These are phyloP conservation scores for Pseudocercospora musae DNA, from an alignment of 2,329 filamentous ascomycete genomes.

Conservation along the genomic window DNA sequence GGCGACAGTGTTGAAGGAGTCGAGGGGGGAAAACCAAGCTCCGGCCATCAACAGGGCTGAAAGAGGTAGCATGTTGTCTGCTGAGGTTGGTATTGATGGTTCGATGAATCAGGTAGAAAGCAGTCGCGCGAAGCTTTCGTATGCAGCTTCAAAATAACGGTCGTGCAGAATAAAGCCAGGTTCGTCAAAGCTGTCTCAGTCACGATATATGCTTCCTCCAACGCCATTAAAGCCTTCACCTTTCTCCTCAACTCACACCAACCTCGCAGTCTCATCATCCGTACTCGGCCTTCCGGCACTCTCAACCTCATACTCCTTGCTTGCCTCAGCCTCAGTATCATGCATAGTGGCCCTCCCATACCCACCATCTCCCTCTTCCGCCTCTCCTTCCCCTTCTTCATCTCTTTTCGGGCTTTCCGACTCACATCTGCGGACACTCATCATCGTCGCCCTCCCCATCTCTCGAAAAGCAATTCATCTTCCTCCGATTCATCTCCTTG, in stretches of 20 bases:
- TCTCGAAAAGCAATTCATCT: neutral
- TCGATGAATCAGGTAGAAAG: too few relatives aligned
- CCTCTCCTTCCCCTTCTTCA: neutral
- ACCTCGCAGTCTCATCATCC: slow-evolving; percentile 2
- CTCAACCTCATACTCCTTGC: neutral
- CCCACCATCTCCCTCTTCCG: neutral
- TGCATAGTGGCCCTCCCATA: neutral
- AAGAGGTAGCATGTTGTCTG: too few relatives aligned
- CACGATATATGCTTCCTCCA: too few relatives aligned
- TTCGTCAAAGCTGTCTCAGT: too few relatives aligned
- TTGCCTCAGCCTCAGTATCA: neutral
- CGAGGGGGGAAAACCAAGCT: too few relatives aligned
- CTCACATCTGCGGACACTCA: neutral
- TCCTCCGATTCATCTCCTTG: neutral
- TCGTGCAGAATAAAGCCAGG: too few relatives aligned
- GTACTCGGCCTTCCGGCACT: neutral
- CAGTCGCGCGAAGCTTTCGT: too few relatives aligned
- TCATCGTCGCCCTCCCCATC: neutral
- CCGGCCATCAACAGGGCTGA: too few relatives aligned
- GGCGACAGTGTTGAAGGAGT: too few relatives aligned
- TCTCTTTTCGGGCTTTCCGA: neutral
- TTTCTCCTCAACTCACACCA: neutral
- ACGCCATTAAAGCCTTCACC: too few relatives aligned
- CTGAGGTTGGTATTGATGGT: too few relatives aligned
- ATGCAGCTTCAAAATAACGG: too few relatives aligned